Percentiles rank a stretch among this genome's conserved stretches.
Evolutionary conservation across 2,329 filamentous ascomycete species (phyloP).

Genomic region (Penicillium corylophilum): DNA sequence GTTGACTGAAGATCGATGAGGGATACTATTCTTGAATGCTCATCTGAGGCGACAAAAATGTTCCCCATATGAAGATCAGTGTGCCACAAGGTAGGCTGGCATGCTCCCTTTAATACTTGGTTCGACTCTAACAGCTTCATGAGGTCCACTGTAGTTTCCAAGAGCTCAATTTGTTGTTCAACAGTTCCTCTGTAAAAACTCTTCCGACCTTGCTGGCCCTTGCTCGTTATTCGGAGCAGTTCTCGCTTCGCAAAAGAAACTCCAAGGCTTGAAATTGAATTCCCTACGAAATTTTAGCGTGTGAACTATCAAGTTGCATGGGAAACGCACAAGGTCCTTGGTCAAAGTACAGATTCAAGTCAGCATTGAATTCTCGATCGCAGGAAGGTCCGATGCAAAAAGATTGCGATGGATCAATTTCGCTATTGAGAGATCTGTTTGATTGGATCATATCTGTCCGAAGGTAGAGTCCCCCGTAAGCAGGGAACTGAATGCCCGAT

Average conservation of each 20-base stretch:
- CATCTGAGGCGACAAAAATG: too few species aligned
- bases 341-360: constrained; percentile 4
- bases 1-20: too few species aligned
- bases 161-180: constrained; percentile 12
- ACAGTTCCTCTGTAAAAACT: constrained; percentile 10
- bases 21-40: too few species aligned
- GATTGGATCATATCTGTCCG: constrained; percentile 8
- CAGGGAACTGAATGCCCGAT: constrained; percentile 19
- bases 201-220: not conserved
- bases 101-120: constrained; percentile 4
- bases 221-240: constrained; percentile 12
- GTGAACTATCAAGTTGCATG: not conserved
- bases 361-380: constrained; percentile 14
- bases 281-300: constrained; percentile 15
- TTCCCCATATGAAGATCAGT: too few species aligned
- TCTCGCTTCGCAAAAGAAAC: constrained; percentile 18
- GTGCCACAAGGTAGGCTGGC: too few species aligned
- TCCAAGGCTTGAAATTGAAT: constrained; percentile 13
- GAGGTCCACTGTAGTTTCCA: constrained; percentile 9
- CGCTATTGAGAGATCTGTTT: constrained; percentile 4
- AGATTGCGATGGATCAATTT: constrained; percentile 12
- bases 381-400: constrained; percentile 23
- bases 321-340: constrained; percentile 15
- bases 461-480: constrained; percentile 28
- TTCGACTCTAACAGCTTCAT: constrained; percentile 19